Evolutionary conservation across 805 yeast species (phyloP).

Genomic region (Myxozyma melibiosi): DNA sequence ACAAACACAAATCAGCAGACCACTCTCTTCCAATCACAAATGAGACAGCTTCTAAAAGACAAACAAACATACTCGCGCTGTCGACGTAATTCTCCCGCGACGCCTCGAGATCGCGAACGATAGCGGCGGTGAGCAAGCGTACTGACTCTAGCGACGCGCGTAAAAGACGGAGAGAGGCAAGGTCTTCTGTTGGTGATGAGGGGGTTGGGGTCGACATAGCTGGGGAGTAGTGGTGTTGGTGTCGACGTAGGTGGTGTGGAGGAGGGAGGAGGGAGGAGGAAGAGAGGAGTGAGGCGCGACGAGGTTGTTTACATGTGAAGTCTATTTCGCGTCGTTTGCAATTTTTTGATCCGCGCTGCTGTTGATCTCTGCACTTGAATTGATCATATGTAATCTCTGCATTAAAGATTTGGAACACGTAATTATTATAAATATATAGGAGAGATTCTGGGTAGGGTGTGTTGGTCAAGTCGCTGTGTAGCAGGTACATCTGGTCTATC

Average conservation of each 20-base stretch:
- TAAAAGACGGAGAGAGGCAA: slow-evolving; percentile 16
- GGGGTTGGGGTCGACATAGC: neutral
- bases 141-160: slow-evolving; percentile 34
- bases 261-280: too few species aligned
- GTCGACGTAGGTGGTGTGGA: neutral
- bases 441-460: too few species aligned
- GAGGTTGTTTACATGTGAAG: too few species aligned
- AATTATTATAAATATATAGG: too few species aligned
- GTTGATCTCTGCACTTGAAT: too few species aligned
- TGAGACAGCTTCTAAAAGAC: neutral
- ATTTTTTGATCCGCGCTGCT: too few species aligned
- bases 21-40: neutral
- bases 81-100: slow-evolving; percentile 20
- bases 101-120: slow-evolving; percentile 20
- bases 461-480: too few species aligned
- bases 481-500: too few species aligned
- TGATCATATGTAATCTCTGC: too few species aligned
- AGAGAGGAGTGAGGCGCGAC: too few species aligned
- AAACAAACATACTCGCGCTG: slow-evolving; percentile 16
- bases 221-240: neutral
- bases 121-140: slow-evolving; percentile 17
- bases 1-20: neutral
- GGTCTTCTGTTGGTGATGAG: slow-evolving; percentile 4
- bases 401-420: too few species aligned
- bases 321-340: too few species aligned